Evolutionary conservation across 768 basidiomycete species (phyloP), one percentile per base, ranked within the genome.

Genomic region (Pleurotus giganteus): DNA sequence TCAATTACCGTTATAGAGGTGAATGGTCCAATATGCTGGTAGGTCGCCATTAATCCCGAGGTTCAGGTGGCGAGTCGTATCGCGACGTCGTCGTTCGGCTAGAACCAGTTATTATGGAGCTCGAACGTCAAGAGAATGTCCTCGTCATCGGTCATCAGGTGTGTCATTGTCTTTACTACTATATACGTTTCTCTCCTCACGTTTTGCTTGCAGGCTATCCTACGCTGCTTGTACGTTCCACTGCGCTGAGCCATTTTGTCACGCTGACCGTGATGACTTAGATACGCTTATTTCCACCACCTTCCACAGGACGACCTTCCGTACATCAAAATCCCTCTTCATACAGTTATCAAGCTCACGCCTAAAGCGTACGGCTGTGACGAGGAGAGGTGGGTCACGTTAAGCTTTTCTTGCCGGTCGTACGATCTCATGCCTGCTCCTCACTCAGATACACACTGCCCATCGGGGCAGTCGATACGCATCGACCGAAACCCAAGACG

Each of bases 301-400:
- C 74, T 96, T 21, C 83, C 91, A 0, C 97, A 97, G 69, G 91
- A 81, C 21, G 94, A 98, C 65, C 78, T 99, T 29, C 97, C 97
- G 1, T 99, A 99, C 68, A 91, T 98, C 77, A 96, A 95, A 74
- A 94, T 98, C 43, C 94, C 94, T 0, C 71, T 96, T 54, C 97
- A 99, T 67, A 99, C 96, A 0, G 89, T 99, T 32, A 97, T 99
- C 70, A 98, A 98, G 72, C 80, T 99, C 43, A 98, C 96, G 1
- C 97, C 97, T 8, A 94, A 92, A 66, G 97, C 97, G 1, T 99
- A 98, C 68, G 97, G 97, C 34, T 98, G 96, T 74, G 94, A 98
- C 67, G 97, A 99, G 68, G 94, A 95, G 68, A 80, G 95, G 89
- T 88, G 54, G 44, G 75, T 3, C 19, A 41, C 42, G 21, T 37